Base-by-base conservation (phyloP, 257 asterid genomes). In the Datura wrightii region DNA sequence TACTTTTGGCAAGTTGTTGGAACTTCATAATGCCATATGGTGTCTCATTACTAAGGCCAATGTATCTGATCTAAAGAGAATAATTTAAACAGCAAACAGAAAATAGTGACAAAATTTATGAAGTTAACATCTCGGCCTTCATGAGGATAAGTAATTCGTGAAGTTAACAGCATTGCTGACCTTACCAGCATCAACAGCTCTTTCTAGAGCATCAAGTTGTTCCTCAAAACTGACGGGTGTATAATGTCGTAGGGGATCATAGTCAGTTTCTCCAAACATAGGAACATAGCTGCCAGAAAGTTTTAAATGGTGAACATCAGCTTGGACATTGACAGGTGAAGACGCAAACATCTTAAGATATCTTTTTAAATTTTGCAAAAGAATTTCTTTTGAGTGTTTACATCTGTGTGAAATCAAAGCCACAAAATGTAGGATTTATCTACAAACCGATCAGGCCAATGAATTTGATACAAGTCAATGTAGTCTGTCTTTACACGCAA, bases 361-460 rank as follows among this genome's bases (percentile, higher is more conserved):
- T 76, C 62, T 52, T 31, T 76, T 24, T 52, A 76, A 76, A 50
- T 34, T 31, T 52, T 15, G 14, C 31, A 6, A 13, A 71, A 10
- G 18, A 42, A 50, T 34, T 24, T 48, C 6, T 74, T 74, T 8
- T 2, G 31, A 50, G 82, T 34, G n/a, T 50, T 76, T 52, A 76
- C 82, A 76, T 76, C 60, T 76, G 8, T 50, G 63, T 50, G 62
- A 76, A 76, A 76, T 31, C 46, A 74, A 69, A 10, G 81, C 60
- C 37, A 79, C 10, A 70, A 71, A 82, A 63, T 59, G 52, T 79
- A 82, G 86, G 89, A 87, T 86, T 65, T 83, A 79, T 55, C 84
- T 85, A 93, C 99, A 83, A 88, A 96, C 99, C 99, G 97, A 90
- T 96, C 99, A 79, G 99, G 99, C 98, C 99, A 93, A 91, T 94